Evolutionary conservation across 805 yeast species (phyloP).

Genomic region (Lachancea quebecensis): DNA sequence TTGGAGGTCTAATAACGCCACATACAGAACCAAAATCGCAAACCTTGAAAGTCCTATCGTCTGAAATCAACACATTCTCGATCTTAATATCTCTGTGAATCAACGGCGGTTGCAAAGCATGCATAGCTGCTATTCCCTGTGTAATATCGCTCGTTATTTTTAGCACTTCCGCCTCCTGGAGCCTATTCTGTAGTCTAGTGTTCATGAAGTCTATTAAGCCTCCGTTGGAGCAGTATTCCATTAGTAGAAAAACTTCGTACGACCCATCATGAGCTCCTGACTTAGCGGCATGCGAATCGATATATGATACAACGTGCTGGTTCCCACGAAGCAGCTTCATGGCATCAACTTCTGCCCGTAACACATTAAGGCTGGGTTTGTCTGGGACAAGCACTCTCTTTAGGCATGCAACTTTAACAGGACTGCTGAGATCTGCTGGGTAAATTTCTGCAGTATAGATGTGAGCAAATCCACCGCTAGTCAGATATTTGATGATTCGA

Average conservation of each 20-base stretch:
- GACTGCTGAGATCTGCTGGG: conserved; percentile 47
- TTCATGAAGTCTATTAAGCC: conserved; percentile 80
- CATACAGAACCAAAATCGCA: conserved; percentile 84
- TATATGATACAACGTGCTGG: conserved; percentile 76
- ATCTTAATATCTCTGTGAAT: conserved; percentile 78
- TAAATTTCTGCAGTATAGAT: conserved; percentile 74
- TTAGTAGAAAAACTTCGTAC: conserved; percentile 70
- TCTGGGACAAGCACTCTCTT: conserved; percentile 95
- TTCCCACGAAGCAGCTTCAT: conserved; percentile 84
- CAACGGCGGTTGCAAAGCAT: conserved; percentile 61
- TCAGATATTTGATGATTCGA: conserved; percentile 60
- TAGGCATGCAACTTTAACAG: conserved; percentile 61
- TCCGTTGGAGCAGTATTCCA: conserved; percentile 73
- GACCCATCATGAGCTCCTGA: conserved; percentile 43
- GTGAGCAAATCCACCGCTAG: conserved; percentile 94
- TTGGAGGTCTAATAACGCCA: conserved; percentile 55
- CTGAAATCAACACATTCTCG: conserved; percentile 67
- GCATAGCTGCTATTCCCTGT: conserved; percentile 73
- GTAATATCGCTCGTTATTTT: conserved; percentile 63
- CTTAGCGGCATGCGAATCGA: conserved; percentile 91
- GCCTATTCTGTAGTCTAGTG: conserved; percentile 54
- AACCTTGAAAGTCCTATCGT: conserved; percentile 52
- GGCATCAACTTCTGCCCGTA: conserved; percentile 95
- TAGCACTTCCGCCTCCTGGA: conserved; percentile 62
- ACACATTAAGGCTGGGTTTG: conserved; percentile 69